A percentile compares a stretch with the other conserved stretches of the same genome.
Evolutionary conservation across 2,329 filamentous ascomycete genomes (phyloP).

Genomic region (Cladosporium sp.): DNA sequence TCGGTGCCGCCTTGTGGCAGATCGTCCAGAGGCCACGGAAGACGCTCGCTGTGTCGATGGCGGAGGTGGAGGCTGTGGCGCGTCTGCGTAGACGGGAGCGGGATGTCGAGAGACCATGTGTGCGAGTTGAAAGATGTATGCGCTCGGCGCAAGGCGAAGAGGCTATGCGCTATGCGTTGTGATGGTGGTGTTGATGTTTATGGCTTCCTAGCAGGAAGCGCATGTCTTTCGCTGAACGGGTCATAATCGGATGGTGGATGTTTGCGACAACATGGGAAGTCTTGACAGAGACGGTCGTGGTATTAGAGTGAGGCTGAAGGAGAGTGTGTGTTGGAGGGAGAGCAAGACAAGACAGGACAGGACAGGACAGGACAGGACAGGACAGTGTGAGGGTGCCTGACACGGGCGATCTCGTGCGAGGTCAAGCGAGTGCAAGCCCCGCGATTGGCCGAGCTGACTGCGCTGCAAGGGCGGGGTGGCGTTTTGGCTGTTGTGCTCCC

Average conservation of each 20-base stretch:
- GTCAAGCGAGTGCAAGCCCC: background rate
- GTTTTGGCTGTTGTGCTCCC: background rate
- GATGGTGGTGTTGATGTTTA: background rate
- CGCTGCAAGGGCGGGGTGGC: constrained; percentile 1
- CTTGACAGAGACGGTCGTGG: background rate
- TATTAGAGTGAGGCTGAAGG: background rate
- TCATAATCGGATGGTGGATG: constrained; percentile 5
- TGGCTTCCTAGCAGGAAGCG: constrained; percentile 7
- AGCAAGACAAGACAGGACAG: no score
- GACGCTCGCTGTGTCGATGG: constrained; percentile 47
- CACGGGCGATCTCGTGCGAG: constrained; percentile 1
- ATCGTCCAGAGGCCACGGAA: constrained; percentile 65
- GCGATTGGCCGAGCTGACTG: background rate
- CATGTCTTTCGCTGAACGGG: constrained; percentile 6
- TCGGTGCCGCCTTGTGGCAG: constrained; percentile 61
- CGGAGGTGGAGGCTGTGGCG: constrained; percentile 20
- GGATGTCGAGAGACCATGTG: constrained; percentile 30
- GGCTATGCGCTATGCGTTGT: background rate
- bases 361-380: no score
- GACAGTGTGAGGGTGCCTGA: background rate
- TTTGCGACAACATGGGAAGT: background rate
- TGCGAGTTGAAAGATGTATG: background rate
- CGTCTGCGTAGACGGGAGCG: constrained; percentile 27
- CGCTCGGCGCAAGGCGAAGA: background rate
- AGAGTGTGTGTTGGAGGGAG: background rate